Base-by-base conservation (phyloP, 768 basidiomycete genomes). In the Naganishia antarctica region DNA sequence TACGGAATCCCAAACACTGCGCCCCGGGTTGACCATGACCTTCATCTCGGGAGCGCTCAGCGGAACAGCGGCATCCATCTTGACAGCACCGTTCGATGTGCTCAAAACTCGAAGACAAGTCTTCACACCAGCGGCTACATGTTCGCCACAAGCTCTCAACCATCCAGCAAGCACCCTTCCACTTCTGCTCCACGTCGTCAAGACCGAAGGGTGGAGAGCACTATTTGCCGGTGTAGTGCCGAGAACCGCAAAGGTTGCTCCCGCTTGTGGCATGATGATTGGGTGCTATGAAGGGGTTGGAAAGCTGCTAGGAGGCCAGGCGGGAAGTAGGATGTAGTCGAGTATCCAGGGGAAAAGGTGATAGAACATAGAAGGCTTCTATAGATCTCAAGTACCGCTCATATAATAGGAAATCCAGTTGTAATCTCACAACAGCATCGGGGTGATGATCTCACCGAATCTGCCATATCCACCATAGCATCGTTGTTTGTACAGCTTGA, bases 231-330 rank as follows among this genome's bases (percentile, higher is more conserved):
- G 96, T 0, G 79, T 91, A 43, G 77, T 86, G 8, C 94, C 94
- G 57, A 86, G 96, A 41, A 85, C 93, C 59, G 91, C 86, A 45
- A 99, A 98, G 78, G 94, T 96, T 67, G 91, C 91, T 12, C 96
- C 96, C 41, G 96, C 94, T 44, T 99, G 96, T 78, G 94, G 94
- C 25, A 87, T 99, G 69, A 97, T 98, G 94, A 96, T 97, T 75
- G 85, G 89, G 62, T 92, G 87, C 76, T 98, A 87, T 74, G 93
- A 98, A 85, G 92, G 75, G 31, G 76, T 79, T 6, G 76, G 77
- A 29, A 68, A 71, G 40, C 76, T 69, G 45, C 60, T 78, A 23
- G 72, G 71, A 4, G 73, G 63, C 1, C 25, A 69, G 49, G 53
- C 46, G 26, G 46, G 59, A 46, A 60, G 59, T 45, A 45, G 46